phyloP scores from a whole-genome alignment of 2,329 filamentous ascomycete genomes.

The Sclerotinia subarctica region DNA sequence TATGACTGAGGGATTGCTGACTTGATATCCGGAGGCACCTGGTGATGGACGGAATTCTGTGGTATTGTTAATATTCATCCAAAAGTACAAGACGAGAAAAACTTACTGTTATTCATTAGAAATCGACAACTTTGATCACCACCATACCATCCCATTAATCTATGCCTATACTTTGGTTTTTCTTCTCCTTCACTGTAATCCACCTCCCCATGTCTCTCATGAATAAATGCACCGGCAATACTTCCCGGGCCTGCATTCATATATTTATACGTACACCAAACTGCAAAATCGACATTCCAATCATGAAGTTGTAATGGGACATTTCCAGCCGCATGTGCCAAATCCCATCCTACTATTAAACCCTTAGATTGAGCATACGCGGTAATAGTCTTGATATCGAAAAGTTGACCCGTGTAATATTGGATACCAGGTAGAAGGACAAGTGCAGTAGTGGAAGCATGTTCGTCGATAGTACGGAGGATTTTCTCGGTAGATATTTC shows the following conservation, averaged over 20 bases:
- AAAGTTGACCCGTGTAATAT: slow-evolving; percentile 86
- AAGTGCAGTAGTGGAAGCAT: slow-evolving; percentile 70
- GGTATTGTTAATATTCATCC: slow-evolving; percentile 21
- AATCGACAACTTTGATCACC: slow-evolving; percentile 74
- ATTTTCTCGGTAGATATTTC: slow-evolving; percentile 70
- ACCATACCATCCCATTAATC: slow-evolving; percentile 85
- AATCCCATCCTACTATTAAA: slow-evolving; percentile 80
- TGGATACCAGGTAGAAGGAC: slow-evolving; percentile 83
- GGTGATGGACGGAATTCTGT: slow-evolving; percentile 67
- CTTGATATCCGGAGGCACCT: slow-evolving; percentile 77
- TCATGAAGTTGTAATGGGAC: slow-evolving; percentile 76
- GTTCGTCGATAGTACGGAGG: slow-evolving; percentile 67
- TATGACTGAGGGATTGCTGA: slow-evolving; percentile 79
- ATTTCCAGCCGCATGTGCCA: slow-evolving; percentile 83
- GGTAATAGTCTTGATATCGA: slow-evolving; percentile 80
- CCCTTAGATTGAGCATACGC: slow-evolving; percentile 67
- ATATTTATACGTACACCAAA: slow-evolving; percentile 95
- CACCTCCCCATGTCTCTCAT: slow-evolving; percentile 67
- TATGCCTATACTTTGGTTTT: slow-evolving; percentile 55
- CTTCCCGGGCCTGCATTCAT: slow-evolving; percentile 80
- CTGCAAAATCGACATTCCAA: slow-evolving; percentile 89
- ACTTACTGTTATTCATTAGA: slow-evolving; percentile 66
- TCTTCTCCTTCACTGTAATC: slow-evolving; percentile 42
- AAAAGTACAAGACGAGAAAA: slow-evolving; percentile 29
- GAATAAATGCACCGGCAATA: slow-evolving; percentile 78